Conservation (phyloP, 2,329 filamentous ascomycete species). For the Verruconis gallopava region DNA sequence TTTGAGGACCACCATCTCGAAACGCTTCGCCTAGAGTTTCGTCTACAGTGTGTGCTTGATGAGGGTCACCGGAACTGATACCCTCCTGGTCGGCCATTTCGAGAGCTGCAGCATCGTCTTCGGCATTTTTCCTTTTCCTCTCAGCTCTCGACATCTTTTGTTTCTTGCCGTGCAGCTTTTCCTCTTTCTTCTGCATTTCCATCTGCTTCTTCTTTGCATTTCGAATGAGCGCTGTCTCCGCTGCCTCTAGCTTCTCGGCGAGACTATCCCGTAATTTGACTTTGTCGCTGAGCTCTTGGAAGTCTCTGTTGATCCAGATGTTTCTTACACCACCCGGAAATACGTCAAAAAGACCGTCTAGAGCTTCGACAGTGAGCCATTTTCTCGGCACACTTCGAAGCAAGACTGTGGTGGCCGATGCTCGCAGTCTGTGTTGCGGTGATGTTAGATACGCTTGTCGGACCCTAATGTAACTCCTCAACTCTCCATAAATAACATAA, state of each 20-base stretch:
- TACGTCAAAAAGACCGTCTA: slow-evolving; percentile 80
- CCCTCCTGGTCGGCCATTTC: slow-evolving; percentile 40
- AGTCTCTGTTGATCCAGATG: slow-evolving; percentile 91
- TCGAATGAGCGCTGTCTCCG: slow-evolving; percentile 75
- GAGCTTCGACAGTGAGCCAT: slow-evolving; percentile 74
- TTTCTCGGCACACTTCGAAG: slow-evolving; percentile 82
- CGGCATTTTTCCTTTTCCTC: slow-evolving; percentile 39
- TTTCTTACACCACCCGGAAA: slow-evolving; percentile 92
- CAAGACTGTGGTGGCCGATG: slow-evolving; percentile 89
- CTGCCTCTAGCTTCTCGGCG: slow-evolving; percentile 59
- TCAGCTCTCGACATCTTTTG: slow-evolving; percentile 27
- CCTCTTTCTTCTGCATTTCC: slow-evolving; percentile 51
- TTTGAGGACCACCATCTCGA: not conserved
- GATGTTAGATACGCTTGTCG: slow-evolving; percentile 91
- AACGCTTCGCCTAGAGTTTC: slow-evolving; percentile 4
- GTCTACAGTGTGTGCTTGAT: slow-evolving; percentile 36
- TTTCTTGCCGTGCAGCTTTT: slow-evolving; percentile 49
- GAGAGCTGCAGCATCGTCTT: slow-evolving; percentile 37
- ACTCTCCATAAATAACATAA: slow-evolving; percentile 72
- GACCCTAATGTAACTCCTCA: slow-evolving; percentile 80
- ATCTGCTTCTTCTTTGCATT: slow-evolving; percentile 65
- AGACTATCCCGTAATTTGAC: slow-evolving; percentile 61
- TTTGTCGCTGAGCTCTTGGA: slow-evolving; percentile 71
- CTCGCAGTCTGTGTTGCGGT: slow-evolving; percentile 82
- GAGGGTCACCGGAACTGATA: slow-evolving; percentile 43